These are phyloP conservation scores for Astrocystis sublimbata DNA, from an alignment of 495 filamentous ascomycete genomes.

Conservation along the genomic window DNA sequence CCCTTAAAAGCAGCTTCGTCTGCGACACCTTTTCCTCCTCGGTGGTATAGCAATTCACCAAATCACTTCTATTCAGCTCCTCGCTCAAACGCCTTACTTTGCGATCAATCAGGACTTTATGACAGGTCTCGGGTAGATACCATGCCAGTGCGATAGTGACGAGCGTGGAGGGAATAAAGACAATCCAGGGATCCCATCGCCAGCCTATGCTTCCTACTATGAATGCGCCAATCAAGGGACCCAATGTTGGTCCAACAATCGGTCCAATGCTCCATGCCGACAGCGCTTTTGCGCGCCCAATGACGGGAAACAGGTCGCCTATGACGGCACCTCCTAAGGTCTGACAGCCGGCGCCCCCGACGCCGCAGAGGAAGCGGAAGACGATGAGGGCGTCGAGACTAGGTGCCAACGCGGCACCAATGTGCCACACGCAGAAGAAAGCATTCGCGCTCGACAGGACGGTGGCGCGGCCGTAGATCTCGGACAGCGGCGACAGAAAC, in stretches of 20 bases:
- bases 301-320: constrained; percentile 55
- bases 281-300: constrained; percentile 59
- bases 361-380: constrained; percentile 65
- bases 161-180: constrained; percentile 49
- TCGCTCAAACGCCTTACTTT: constrained; percentile 45
- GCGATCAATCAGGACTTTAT: constrained; percentile 50
- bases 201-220: constrained; percentile 55
- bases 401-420: constrained; percentile 67
- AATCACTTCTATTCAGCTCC: constrained; percentile 35
- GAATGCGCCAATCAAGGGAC: constrained; percentile 54
- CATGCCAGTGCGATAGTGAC: constrained; percentile 45
- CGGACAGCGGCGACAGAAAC: constrained; percentile 62
- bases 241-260: constrained; percentile 46
- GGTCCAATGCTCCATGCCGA: constrained; percentile 51
- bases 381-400: constrained; percentile 59
- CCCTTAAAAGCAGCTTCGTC: constrained; percentile 28
- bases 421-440: constrained; percentile 69
- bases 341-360: constrained; percentile 57
- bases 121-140: constrained; percentile 57
- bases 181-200: constrained; percentile 63
- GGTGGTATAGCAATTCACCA: constrained; percentile 34
- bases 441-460: constrained; percentile 63
- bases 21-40: constrained; percentile 21
- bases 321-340: constrained; percentile 58
- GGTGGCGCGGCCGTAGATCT: constrained; percentile 69